phyloP scores from a whole-genome alignment of 768 basidiomycete genomes.

The Boletus tylopilopsis region DNA sequence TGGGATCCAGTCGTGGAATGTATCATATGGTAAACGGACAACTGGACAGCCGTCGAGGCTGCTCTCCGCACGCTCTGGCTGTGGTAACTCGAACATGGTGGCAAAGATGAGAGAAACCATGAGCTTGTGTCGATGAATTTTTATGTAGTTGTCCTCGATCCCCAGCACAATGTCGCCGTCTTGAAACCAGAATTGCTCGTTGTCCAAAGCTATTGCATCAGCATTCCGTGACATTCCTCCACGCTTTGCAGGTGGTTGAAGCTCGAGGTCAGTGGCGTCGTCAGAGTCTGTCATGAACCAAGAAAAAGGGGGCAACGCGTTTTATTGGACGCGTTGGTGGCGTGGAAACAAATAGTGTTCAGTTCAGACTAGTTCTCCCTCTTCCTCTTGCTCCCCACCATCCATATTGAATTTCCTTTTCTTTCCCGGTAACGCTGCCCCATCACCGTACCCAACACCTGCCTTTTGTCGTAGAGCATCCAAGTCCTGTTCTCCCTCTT shows the following conservation, averaged over 20 bases:
- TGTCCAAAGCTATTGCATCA: not conserved
- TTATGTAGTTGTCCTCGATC: conserved; percentile 21
- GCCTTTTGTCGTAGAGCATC: conserved; percentile 75
- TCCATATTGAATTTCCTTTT: conserved; percentile 69
- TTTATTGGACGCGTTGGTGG: not conserved
- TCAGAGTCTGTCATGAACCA: no score
- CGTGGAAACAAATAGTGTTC: conserved; percentile 1
- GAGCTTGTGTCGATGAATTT: conserved; percentile 23
- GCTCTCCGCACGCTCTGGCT: conserved; percentile 27
- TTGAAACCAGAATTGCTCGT: conserved; percentile 25
- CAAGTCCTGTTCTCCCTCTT: conserved; percentile 75
- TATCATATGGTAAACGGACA: conserved; percentile 26
- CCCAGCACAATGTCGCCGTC: conserved; percentile 36
- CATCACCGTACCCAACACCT: conserved; percentile 70
- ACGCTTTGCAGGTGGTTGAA: conserved; percentile 4
- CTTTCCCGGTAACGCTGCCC: conserved; percentile 65
- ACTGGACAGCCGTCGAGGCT: conserved; percentile 32
- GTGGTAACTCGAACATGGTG: conserved; percentile 36
- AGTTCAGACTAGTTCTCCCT: conserved; percentile 23
- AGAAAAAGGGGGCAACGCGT: not conserved
- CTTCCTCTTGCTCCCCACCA: conserved; percentile 32
- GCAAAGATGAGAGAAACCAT: conserved; percentile 28
- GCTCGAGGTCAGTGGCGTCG: not conserved
- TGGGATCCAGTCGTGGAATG: conserved; percentile 29
- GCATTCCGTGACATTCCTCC: not conserved